Evolutionary conservation across 495 filamentous ascomycete species (phyloP).

Genomic region (Aspergillus nanangensis): DNA sequence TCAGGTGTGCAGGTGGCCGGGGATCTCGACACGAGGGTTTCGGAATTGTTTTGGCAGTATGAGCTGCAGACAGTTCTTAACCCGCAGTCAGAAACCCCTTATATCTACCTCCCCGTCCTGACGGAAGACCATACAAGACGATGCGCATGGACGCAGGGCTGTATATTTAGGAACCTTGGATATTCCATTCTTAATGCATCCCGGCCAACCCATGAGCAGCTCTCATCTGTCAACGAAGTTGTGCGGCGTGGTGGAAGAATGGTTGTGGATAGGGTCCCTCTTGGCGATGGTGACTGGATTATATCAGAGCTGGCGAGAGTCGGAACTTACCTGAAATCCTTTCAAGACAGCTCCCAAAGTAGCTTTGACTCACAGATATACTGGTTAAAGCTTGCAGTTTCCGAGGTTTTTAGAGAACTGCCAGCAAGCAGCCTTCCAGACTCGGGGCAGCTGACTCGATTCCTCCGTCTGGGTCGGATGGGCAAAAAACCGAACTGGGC

Average conservation of each 20-base stretch:
- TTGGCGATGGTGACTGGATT: constrained; percentile 16
- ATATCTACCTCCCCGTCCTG: constrained; percentile 56
- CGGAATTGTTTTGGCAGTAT: constrained; percentile 33
- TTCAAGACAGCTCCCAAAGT: constrained; percentile 9
- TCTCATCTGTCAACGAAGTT: constrained; percentile 39
- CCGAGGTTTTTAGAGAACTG: constrained; percentile 20
- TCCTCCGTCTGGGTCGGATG: constrained; percentile 23
- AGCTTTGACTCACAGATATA: constrained; percentile 10
- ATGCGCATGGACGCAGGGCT: constrained; percentile 62
- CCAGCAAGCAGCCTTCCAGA: constrained; percentile 7
- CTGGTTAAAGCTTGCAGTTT: constrained; percentile 35
- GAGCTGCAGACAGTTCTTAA: constrained; percentile 13
- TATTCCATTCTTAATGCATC: constrained; percentile 53
- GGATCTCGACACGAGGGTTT: constrained; percentile 30
- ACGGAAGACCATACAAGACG: constrained; percentile 53
- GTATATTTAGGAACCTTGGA: constrained; percentile 46
- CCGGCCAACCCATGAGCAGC: constrained; percentile 13
- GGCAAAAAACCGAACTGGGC: constrained; percentile 44
- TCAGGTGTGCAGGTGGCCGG: neutral
- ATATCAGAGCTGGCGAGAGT: constrained; percentile 11
- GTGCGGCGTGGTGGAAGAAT: constrained; percentile 40
- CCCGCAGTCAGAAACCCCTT: constrained; percentile 8
- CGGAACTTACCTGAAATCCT: constrained; percentile 12
- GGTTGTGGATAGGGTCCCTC: constrained; percentile 20
- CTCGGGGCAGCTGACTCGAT: constrained; percentile 14